Evolutionary conservation across 805 yeast genomes (phyloP).

Genomic region (Candida ascalaphidarum): DNA sequence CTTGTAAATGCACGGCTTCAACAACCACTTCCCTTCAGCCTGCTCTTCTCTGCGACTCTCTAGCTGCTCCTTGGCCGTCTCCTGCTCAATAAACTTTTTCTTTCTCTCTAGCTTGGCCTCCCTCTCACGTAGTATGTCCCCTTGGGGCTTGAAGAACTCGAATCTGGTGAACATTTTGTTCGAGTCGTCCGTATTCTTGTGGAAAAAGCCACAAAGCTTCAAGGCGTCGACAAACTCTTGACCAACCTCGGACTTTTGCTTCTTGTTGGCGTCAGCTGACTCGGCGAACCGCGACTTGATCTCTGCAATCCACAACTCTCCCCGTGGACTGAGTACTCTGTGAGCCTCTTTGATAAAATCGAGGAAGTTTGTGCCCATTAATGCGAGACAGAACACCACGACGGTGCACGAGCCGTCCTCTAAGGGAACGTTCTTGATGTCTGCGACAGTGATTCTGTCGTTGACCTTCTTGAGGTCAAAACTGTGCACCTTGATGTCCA

Average conservation of each 20-base stretch:
- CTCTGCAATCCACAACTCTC: conserved; percentile 96
- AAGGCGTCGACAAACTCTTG: conserved; percentile 75
- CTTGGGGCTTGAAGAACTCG: conserved; percentile 85
- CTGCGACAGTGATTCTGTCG: conserved; percentile 91
- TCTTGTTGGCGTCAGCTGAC: conserved; percentile 15
- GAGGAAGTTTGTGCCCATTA: conserved; percentile 95
- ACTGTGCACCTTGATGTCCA: conserved; percentile 65
- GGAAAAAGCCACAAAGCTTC: conserved; percentile 77
- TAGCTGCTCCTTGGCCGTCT: conserved; percentile 52
- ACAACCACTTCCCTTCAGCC: conserved; percentile 81
- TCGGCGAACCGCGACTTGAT: conserved; percentile 88
- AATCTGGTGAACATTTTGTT: conserved; percentile 94
- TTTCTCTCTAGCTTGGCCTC: conserved; percentile 53
- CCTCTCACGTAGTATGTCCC: conserved; percentile 55
- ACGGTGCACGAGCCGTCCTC: conserved; percentile 70
- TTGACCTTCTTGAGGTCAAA: conserved; percentile 90
- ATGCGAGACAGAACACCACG: conserved; percentile 88
- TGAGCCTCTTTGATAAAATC: conserved; percentile 89
- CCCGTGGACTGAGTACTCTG: conserved; percentile 79
- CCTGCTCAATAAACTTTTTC: conserved; percentile 63
- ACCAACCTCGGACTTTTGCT: conserved; percentile 40
- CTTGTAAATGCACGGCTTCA: conserved; percentile 95
- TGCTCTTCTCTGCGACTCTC: conserved; percentile 41
- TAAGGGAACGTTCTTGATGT: conserved; percentile 83
- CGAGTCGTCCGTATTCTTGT: conserved; percentile 74